Percentiles rank a stretch among this genome's conserved stretches.
Evolutionary conservation across 2,329 filamentous ascomycete genomes (phyloP).

Genomic region (Apiospora marii): DNA sequence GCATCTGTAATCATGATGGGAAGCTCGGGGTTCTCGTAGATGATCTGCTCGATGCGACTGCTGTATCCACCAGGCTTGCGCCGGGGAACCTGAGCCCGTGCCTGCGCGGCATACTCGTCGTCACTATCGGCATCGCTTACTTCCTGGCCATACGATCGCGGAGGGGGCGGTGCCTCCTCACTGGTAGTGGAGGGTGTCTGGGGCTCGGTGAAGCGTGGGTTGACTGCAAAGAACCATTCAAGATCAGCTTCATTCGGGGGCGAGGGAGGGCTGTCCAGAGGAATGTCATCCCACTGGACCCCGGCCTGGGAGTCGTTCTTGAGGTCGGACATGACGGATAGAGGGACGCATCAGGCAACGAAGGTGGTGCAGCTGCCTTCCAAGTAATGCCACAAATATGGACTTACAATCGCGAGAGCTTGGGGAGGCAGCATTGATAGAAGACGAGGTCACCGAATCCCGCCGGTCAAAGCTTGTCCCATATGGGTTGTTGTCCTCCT

Average conservation of each 20-base stretch:
- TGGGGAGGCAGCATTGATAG: conserved; percentile 70
- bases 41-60: conserved; percentile 95
- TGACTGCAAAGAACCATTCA: conserved; percentile 56
- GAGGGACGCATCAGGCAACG: neutral
- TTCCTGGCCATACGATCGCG: conserved; percentile 40
- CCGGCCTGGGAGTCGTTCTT: neutral
- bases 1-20: conserved; percentile 93
- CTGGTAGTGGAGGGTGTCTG: conserved; percentile 77
- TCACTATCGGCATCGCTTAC: conserved; percentile 54
- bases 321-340: neutral
- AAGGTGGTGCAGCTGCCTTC: neutral
- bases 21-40: conserved; percentile 92
- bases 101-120: conserved; percentile 53
- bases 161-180: conserved; percentile 66
- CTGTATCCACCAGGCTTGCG: conserved; percentile 88
- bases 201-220: conserved; percentile 68
- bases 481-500: conserved; percentile 94
- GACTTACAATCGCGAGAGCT: conserved; percentile 64
- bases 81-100: conserved; percentile 57
- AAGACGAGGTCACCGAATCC: conserved; percentile 77
- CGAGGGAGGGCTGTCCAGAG: conserved; percentile 16
- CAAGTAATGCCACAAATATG: conserved; percentile 29
- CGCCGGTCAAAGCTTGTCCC: conserved; percentile 88
- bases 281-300: conserved; percentile 16
- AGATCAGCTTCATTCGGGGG: conserved; percentile 49